Percentiles rank a stretch among this genome's conserved stretches.
Conservation (phyloP, 495 filamentous ascomycete genomes). For the Aspergillus affinis region DNA sequence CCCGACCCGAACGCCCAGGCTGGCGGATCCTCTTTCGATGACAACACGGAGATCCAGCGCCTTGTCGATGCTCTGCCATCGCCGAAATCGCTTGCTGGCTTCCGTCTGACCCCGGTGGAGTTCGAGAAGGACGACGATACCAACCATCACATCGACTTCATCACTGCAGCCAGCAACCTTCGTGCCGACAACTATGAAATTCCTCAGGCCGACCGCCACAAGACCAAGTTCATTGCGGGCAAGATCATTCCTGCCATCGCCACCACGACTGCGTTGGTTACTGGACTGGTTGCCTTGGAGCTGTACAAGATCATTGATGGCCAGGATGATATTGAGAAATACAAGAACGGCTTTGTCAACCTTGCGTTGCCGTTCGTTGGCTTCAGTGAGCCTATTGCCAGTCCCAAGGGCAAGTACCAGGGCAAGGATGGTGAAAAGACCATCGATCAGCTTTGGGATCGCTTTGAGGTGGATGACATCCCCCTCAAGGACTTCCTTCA, state of each 20-base stretch:
- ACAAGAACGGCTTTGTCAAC: constrained; percentile 99
- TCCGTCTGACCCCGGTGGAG: constrained; percentile 87
- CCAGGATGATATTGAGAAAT: constrained; percentile 91
- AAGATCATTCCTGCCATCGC: constrained; percentile 99
- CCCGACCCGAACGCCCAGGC: constrained; percentile 82
- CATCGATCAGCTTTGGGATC: constrained; percentile 97
- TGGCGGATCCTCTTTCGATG: constrained; percentile 57
- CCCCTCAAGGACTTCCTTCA: constrained; percentile 81
- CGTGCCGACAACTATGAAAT: constrained; percentile 98
- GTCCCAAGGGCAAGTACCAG: constrained; percentile 85
- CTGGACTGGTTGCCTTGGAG: constrained; percentile 89
- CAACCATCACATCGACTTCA: constrained; percentile 99
- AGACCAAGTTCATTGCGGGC: constrained; percentile 99
- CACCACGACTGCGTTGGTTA: constrained; percentile 94
- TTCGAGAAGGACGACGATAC: constrained; percentile 99
- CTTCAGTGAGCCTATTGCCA: constrained; percentile 93
- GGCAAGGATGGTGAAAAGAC: constrained; percentile 71
- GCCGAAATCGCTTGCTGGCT: constrained; percentile 76
- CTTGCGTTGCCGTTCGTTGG: constrained; percentile 95
- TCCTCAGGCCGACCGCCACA: constrained; percentile 84
- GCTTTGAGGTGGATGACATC: constrained; percentile 88
- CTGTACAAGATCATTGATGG: constrained; percentile 96
- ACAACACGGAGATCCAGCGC: constrained; percentile 67
- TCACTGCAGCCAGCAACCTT: constrained; percentile 93
- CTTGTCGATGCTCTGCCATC: constrained; percentile 68